These are phyloP conservation scores for Albifimbria verrucaria DNA, from an alignment of 2,329 filamentous ascomycete genomes.

Conservation along the genomic window DNA sequence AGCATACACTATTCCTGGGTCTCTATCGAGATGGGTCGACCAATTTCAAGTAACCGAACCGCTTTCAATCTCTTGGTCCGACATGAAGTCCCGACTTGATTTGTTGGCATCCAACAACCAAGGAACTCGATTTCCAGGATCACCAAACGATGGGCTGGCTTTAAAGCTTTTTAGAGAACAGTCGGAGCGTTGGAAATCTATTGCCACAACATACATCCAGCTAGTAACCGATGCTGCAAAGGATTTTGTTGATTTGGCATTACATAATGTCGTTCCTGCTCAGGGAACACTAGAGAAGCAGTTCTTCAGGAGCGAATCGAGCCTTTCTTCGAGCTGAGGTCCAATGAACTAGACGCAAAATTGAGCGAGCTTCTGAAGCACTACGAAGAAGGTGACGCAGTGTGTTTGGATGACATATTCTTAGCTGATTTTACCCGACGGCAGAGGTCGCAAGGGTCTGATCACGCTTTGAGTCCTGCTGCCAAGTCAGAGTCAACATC, in stretches of 20 bases:
- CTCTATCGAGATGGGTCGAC: conserved; percentile 15
- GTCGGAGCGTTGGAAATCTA: conserved; percentile 32
- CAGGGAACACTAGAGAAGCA: conserved; percentile 12
- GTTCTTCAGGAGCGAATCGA: conserved; percentile 23
- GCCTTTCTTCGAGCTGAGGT: conserved; percentile 30
- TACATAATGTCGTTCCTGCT: conserved; percentile 28
- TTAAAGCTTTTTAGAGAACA: conserved; percentile 37
- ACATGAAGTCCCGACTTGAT: conserved; percentile 25
- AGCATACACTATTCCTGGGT: conserved; percentile 23
- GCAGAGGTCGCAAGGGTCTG: background rate
- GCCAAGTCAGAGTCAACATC: conserved; percentile 12
- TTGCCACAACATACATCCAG: conserved; percentile 33
- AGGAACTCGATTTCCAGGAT: conserved; percentile 37
- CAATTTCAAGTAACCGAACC: conserved; percentile 28
- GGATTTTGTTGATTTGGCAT: conserved; percentile 32
- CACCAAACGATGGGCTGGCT: conserved; percentile 31
- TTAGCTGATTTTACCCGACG: conserved; percentile 7
- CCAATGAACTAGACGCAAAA: conserved; percentile 25
- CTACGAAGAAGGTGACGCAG: conserved; percentile 26
- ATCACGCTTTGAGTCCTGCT: no score
- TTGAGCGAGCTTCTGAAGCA: conserved; percentile 36
- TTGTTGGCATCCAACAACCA: conserved; percentile 31
- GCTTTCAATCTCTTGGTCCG: conserved; percentile 4
- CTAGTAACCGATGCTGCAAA: conserved; percentile 24
- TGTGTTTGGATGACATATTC: conserved; percentile 28